A percentile compares a stretch with the other conserved stretches of the same genome.
Conservation (phyloP, 1,284 basidiomycete genomes). For the Pseudomicrostroma phylloplanum region DNA sequence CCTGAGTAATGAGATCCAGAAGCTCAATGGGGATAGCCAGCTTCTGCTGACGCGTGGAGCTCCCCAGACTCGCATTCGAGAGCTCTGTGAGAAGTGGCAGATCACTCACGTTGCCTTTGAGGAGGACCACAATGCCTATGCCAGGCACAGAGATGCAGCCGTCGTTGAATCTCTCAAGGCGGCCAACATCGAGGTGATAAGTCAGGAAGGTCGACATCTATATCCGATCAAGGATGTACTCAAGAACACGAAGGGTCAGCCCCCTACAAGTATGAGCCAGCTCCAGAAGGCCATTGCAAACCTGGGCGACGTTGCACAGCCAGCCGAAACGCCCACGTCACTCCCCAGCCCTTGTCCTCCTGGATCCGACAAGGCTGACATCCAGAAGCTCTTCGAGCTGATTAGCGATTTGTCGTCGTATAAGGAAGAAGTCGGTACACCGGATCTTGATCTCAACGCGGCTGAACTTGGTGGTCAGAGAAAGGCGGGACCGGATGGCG, state of each 20-base stretch:
- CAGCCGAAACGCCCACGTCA: slow-evolving; percentile 27
- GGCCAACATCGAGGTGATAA: slow-evolving; percentile 27
- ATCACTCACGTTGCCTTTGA: slow-evolving; percentile 56
- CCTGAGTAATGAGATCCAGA: slow-evolving; percentile 52
- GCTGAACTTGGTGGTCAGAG: slow-evolving; percentile 30
- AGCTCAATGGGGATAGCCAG: slow-evolving; percentile 52
- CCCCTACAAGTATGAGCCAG: slow-evolving; percentile 32
- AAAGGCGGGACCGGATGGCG: slow-evolving; percentile 12
- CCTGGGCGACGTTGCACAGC: slow-evolving; percentile 26
- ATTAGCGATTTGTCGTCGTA: not conserved
- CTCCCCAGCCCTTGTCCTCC: slow-evolving; percentile 19
- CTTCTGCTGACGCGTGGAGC: slow-evolving; percentile 56
- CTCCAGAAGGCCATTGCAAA: slow-evolving; percentile 20
- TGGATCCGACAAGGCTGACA: slow-evolving; percentile 9
- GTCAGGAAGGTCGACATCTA: slow-evolving; percentile 31
- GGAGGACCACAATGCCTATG: slow-evolving; percentile 26
- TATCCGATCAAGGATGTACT: slow-evolving; percentile 32
- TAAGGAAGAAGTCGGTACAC: slow-evolving; percentile 16
- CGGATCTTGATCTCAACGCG: slow-evolving; percentile 31
- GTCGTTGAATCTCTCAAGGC: slow-evolving; percentile 25
- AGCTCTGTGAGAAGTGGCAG: slow-evolving; percentile 54
- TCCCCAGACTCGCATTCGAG: slow-evolving; percentile 53
- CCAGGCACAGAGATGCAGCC: slow-evolving; percentile 22
- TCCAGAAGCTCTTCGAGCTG: not conserved
- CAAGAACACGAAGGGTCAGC: slow-evolving; percentile 30